phyloP scores from a whole-genome alignment of 805 yeast genomes.

The Nakazawaea wickerhamii region DNA sequence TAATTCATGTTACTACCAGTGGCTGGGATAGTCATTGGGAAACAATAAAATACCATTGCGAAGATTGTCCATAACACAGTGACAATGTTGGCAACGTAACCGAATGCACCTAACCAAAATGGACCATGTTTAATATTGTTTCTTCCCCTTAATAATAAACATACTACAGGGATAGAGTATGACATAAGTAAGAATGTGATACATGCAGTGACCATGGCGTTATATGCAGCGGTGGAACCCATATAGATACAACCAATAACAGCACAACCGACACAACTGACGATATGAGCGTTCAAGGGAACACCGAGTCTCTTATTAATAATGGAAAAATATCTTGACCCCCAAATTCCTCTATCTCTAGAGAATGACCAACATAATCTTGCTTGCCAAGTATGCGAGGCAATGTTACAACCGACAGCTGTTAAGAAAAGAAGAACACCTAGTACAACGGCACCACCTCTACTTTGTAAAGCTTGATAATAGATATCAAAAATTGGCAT shows the following conservation, averaged over 20 bases:
- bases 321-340: conserved; percentile 43
- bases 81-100: conserved; percentile 44
- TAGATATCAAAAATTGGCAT: conserved; percentile 61
- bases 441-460: conserved; percentile 50
- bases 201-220: conserved; percentile 58
- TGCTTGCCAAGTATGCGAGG: conserved; percentile 65
- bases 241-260: conserved; percentile 56
- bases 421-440: conserved; percentile 44
- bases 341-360: conserved; percentile 58
- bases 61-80: conserved; percentile 54
- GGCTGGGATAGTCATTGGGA: conserved; percentile 63
- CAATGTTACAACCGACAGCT: conserved; percentile 53
- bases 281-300: conserved; percentile 56
- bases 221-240: conserved; percentile 64
- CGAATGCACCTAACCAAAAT: conserved; percentile 58
- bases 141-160: conserved; percentile 44
- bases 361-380: conserved; percentile 66
- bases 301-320: conserved; percentile 42
- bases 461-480: conserved; percentile 48
- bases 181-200: conserved; percentile 53
- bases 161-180: conserved; percentile 50
- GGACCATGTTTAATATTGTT: conserved; percentile 55
- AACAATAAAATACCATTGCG: conserved; percentile 54
- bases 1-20: conserved; percentile 62
- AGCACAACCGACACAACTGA: conserved; percentile 48